Evolutionary conservation across 2,329 filamentous ascomycete species (phyloP), one percentile per base, ranked within the genome.

Genomic region (Coniosporium tulheliwenetii): DNA sequence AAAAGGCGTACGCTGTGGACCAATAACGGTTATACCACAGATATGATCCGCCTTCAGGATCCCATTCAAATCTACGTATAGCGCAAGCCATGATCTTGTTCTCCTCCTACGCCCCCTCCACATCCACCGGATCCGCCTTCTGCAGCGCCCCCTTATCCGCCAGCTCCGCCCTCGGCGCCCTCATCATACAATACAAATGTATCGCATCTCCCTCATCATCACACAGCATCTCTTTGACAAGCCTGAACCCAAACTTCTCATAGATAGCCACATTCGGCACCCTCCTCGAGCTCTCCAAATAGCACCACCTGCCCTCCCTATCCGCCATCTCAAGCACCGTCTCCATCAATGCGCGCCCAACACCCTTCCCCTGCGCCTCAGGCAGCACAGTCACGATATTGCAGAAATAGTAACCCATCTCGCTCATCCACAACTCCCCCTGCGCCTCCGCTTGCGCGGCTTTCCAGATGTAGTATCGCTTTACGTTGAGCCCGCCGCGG

Each of bases 401-500:
- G 47, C 81, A 78, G 48, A 85, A 85, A 51, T 83, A 85, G 51
- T 85, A 85, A 0, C 81, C 81, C 5, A 68, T 63, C 0, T 70
- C 65, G 42, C 81, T 76, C 0, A 63, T 73, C 80, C 79, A 85
- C 3, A 83, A 58, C 19, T 70, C 60, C 0, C 62, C 61, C 41
- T 84, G 79, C 1, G 72, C 75, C 33, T 71, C 62, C 0, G 70
- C 66, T 55, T 85, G 80, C 5, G 71, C 66, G 4, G 65, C 65
- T 52, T 85, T 85, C 79, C 79, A 85, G 48, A 83, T 79, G 56
- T 73, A 78, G 53, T 85, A 85, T 5, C 81, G 71, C 59, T 70
- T 70, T 7, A 77, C 70, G 43, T 73, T 77, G 3, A 85, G 61
- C 0, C 81, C 81, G 10, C 81, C 81, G 1, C 78, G 71, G 1